Percentiles rank a stretch among this genome's conserved stretches.
phyloP scores from a whole-genome alignment of 2,329 filamentous ascomycete genomes.

The Aspergillus hiratsukae region DNA sequence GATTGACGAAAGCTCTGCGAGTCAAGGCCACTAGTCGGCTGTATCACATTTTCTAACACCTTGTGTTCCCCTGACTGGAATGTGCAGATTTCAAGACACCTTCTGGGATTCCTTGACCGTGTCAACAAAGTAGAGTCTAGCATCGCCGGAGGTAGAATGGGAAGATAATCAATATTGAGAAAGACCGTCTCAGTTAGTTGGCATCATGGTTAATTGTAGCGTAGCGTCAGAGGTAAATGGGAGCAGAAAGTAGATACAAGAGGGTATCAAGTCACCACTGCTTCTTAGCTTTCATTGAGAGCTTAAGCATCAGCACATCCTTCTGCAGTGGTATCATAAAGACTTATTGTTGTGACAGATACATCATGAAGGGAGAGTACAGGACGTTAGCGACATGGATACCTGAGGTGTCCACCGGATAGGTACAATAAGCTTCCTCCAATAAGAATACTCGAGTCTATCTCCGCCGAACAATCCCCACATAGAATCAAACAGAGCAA shows the following conservation, averaged over 20 bases:
- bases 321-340: background rate
- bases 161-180: background rate
- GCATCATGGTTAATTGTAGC: too few relatives aligned
- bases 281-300: background rate
- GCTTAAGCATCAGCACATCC: background rate
- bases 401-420: background rate
- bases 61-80: background rate
- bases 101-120: background rate
- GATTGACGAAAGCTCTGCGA: too few relatives aligned
- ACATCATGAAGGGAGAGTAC: background rate
- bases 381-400: too few relatives aligned
- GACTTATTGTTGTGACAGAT: background rate
- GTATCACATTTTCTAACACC: too few relatives aligned
- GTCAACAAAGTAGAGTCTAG: background rate
- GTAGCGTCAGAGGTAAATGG: too few relatives aligned
- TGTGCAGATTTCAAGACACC: background rate
- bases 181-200: background rate
- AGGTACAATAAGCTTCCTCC: background rate
- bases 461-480: background rate
- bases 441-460: background rate
- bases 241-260: too few relatives aligned
- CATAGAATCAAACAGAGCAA: constrained; percentile 10
- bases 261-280: too few relatives aligned
- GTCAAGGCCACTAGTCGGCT: too few relatives aligned
- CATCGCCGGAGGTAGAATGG: background rate